Base-by-base conservation (phyloP, 257 asterid genomes). In the Coffea eugenioides region DNA sequence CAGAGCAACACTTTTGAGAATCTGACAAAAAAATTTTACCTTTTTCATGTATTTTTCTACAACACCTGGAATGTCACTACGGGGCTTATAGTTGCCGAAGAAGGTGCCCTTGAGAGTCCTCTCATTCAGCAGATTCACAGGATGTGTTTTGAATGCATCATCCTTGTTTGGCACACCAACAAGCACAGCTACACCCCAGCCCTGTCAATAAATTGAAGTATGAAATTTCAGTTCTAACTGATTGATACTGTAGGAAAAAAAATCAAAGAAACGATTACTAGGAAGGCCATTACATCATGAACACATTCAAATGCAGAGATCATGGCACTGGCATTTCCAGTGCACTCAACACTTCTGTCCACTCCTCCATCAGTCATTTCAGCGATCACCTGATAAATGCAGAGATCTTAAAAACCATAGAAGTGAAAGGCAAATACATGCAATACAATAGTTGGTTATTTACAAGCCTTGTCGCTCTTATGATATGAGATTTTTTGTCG, bases 151-250 rank as follows among this genome's bases (percentile, higher is more conserved):
- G 89, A 94, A 92, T 0, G 90, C 87, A 1, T 86, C 94, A 48
- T 91, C 97, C 76, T 89, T 91, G 85, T 86, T 86, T 0, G 98
- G 98, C 20, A 92, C 97, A 10, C 98, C 98, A 14, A 94, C 98
- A 6, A 94, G 97, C 56, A 94, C 98, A 5, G 94, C 96, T 23
- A 92, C 97, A 14, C 98, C 98, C 98, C 97, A 92, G 51, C 98
- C 98, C 98, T 94, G 79, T 51, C 5, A 18, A 64, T 27, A 11
- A 20, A 21, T 8, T 41, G 34, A 59, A 20, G 16, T 45, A 34
- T 3, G 31, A 34, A 56, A 14, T 13, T 10, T 46, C 23, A 78
- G 21, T 13, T 6, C 5, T 18, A 74, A 6, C 43, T 31, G 48
- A 51, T 41, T 13, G 12, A 5, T 46, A 6, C 12, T 36, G 6